phyloP scores from a whole-genome alignment of 192 early-diverging fungal species.

The Coemansia sp. region DNA sequence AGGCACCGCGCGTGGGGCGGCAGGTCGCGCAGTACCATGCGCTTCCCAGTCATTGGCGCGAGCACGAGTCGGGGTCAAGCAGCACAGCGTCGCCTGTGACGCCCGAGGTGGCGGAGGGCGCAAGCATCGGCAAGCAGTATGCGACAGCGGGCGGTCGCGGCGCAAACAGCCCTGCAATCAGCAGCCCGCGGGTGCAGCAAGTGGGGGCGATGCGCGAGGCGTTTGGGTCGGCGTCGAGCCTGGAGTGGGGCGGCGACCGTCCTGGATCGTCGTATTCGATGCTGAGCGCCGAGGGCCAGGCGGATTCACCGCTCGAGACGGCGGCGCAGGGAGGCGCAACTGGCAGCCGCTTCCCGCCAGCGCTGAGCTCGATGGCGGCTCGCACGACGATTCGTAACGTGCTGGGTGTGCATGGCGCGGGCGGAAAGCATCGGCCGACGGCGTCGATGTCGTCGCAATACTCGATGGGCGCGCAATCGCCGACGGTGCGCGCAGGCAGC shows the following conservation, averaged over 20 bases:
- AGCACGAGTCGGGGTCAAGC: conserved; percentile 46
- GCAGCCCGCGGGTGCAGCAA: conserved; percentile 31
- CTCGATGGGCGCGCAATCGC: conserved; percentile 33
- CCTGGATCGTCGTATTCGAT: conserved; percentile 42
- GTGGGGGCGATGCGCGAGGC: conserved; percentile 36
- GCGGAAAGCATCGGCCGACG: conserved; percentile 38
- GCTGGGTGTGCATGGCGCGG: conserved; percentile 23
- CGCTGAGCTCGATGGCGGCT: conserved; percentile 44
- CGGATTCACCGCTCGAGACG: conserved; percentile 45
- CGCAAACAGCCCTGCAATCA: conserved; percentile 14
- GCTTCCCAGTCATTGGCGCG: conserved; percentile 55
- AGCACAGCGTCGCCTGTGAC: conserved; percentile 47
- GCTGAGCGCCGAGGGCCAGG: conserved; percentile 35
- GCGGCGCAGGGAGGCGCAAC: conserved; percentile 16
- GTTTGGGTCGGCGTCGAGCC: conserved; percentile 44
- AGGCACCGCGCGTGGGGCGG: conserved; percentile 25
- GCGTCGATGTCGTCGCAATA: conserved; percentile 46
- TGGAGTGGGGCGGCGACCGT: conserved; percentile 44
- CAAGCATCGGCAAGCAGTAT: too few species aligned
- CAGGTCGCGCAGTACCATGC: conserved; percentile 43
- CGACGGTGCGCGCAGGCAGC: conserved; percentile 22
- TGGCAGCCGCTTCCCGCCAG: conserved; percentile 33
- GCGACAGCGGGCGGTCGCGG: conserved; percentile 12
- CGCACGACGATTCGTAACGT: conserved; percentile 24
- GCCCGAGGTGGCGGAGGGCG: conserved; percentile 18